Conservation (phyloP, 2,329 filamentous ascomycete genomes). For the Sclerotinia sclerotiorum region DNA sequence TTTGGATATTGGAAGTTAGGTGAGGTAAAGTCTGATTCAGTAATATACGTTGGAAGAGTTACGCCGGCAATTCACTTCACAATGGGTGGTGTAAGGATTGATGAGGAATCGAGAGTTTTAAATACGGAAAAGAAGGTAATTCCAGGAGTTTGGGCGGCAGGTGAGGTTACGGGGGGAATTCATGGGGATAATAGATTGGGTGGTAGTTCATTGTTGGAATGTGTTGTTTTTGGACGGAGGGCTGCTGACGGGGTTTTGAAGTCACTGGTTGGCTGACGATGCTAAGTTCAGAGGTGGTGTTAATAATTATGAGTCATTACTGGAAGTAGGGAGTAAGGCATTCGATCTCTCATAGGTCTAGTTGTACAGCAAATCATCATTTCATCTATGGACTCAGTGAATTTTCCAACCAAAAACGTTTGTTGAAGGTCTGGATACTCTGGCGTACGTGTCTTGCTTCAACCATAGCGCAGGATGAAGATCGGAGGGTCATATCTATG, state of each 20-base stretch:
- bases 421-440: background rate
- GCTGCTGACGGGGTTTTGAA: slow-evolving; percentile 45
- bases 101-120: slow-evolving; percentile 53
- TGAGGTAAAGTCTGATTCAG: slow-evolving; percentile 49
- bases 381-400: too few relatives aligned
- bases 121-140: slow-evolving; percentile 47
- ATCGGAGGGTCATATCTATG: too few relatives aligned
- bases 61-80: slow-evolving; percentile 67
- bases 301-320: background rate
- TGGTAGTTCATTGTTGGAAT: slow-evolving; percentile 61
- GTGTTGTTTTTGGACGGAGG: slow-evolving; percentile 61
- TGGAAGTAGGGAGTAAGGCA: background rate
- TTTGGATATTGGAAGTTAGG: slow-evolving; percentile 60
- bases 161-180: slow-evolving; percentile 63
- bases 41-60: slow-evolving; percentile 58
- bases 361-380: too few relatives aligned
- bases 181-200: slow-evolving; percentile 63
- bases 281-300: background rate
- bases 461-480: too few relatives aligned
- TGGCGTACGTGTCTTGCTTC: background rate
- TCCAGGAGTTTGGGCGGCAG: slow-evolving; percentile 59
- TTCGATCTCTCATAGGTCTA: too few relatives aligned
- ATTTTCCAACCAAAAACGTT: background rate
- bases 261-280: background rate
- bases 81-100: slow-evolving; percentile 63